phyloP scores from a whole-genome alignment of 2,329 filamentous ascomycete genomes.

The Arthroderma sp. region DNA sequence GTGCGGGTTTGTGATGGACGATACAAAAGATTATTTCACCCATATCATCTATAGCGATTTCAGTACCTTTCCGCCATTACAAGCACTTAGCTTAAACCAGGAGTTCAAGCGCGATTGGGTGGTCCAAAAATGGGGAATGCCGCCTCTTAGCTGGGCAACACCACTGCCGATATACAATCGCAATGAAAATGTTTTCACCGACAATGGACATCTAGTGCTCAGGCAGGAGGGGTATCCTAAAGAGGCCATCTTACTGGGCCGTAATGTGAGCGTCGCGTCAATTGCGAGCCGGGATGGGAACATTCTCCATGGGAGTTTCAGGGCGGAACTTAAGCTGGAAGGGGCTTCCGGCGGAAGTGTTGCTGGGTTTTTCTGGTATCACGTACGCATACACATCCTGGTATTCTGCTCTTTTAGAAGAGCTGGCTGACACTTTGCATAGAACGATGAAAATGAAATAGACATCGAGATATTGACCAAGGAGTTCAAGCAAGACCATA shows the following conservation, averaged over 20 bases:
- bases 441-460: conserved; percentile 18
- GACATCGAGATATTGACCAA: conserved; percentile 18
- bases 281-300: conserved; percentile 14
- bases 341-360: conserved; percentile 17
- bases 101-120: conserved; percentile 16
- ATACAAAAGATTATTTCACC: conserved; percentile 15
- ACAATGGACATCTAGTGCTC: conserved; percentile 14
- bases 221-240: conserved; percentile 15
- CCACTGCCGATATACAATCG: conserved; percentile 15
- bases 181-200: conserved; percentile 16
- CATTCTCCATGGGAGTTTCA: conserved; percentile 17
- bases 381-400: conserved; percentile 10
- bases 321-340: conserved; percentile 15
- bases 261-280: conserved; percentile 16
- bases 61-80: conserved; percentile 10
- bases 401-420: neutral
- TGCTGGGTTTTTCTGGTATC: conserved; percentile 20
- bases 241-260: conserved; percentile 8
- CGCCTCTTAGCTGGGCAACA: conserved; percentile 12
- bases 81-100: conserved; percentile 11
- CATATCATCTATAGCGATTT: conserved; percentile 17
- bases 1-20: conserved; percentile 11
- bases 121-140: conserved; percentile 17
- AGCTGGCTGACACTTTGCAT: neutral
- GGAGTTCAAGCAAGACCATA: conserved; percentile 13